Percentiles rank a stretch among this genome's conserved stretches.
These are phyloP conservation scores for Pyrenopolyporus hunteri DNA, from an alignment of 495 filamentous ascomycete genomes.

Conservation along the genomic window DNA sequence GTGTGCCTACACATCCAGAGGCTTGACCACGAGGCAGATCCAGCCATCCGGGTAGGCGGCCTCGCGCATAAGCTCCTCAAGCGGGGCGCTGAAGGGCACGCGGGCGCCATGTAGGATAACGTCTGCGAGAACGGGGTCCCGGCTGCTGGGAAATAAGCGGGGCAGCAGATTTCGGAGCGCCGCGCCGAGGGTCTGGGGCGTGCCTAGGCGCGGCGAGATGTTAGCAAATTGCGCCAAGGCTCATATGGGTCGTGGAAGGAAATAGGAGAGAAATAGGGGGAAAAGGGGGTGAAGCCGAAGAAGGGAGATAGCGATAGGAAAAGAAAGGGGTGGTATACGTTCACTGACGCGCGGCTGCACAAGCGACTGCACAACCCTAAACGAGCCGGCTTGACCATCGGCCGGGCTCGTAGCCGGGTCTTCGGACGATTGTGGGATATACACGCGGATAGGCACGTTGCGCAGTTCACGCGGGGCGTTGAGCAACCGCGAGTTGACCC, in stretches of 20 bases:
- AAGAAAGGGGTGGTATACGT: slow-evolving; percentile 40
- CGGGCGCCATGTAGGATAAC: slow-evolving; percentile 87
- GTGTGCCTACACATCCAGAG: slow-evolving; percentile 41
- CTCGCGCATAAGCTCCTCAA: slow-evolving; percentile 82
- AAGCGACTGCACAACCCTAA: slow-evolving; percentile 74
- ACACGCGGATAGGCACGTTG: slow-evolving; percentile 84
- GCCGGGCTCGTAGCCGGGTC: slow-evolving; percentile 47
- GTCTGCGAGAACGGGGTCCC: slow-evolving; percentile 88
- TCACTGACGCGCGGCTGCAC: slow-evolving; percentile 56
- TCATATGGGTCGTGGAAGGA: no score
- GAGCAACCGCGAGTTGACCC: slow-evolving; percentile 78
- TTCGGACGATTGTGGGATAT: slow-evolving; percentile 74
- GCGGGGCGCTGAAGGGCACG: slow-evolving; percentile 78
- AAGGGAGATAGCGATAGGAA: neutral
- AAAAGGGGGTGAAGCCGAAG: neutral
- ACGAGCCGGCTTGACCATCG: slow-evolving; percentile 50
- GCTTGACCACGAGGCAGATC: slow-evolving; percentile 78
- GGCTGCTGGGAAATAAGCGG: slow-evolving; percentile 81
- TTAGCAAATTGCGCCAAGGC: no score
- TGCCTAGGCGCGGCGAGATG: slow-evolving; percentile 44
- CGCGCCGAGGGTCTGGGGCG: slow-evolving; percentile 75
- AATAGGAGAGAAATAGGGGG: neutral
- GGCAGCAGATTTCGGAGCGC: slow-evolving; percentile 81
- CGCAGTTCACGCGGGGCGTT: slow-evolving; percentile 75
- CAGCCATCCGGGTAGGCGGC: slow-evolving; percentile 93